Conservation (phyloP, 192 early-diverging fungal genomes). For the Coemansia sp. region DNA sequence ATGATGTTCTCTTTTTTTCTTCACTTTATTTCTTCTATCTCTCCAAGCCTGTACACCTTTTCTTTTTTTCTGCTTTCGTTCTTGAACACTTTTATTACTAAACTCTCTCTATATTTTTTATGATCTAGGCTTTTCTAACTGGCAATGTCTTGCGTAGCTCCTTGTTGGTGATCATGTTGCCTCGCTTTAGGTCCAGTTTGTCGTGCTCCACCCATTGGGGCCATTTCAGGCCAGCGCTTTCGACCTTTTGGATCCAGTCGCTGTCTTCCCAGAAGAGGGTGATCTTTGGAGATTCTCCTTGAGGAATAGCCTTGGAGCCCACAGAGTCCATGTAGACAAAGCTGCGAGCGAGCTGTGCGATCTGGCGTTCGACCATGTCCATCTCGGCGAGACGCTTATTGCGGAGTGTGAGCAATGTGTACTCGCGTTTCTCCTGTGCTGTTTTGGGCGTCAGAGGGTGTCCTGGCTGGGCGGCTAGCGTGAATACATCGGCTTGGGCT, state of each 20-base stretch:
- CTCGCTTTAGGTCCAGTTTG: slow-evolving; percentile 40
- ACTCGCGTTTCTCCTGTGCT: slow-evolving; percentile 7
- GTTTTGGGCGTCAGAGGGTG: slow-evolving; percentile 27
- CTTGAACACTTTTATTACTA: neutral
- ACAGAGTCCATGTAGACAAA: slow-evolving; percentile 38
- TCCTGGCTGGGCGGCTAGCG: slow-evolving; percentile 30
- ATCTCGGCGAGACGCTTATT: slow-evolving; percentile 30
- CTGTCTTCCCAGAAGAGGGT: slow-evolving; percentile 39
- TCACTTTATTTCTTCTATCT: slow-evolving; percentile 2
- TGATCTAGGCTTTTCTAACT: neutral
- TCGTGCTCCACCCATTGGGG: slow-evolving; percentile 44
- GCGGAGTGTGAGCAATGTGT: slow-evolving; percentile 18
- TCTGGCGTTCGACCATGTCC: slow-evolving; percentile 44
- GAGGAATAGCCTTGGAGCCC: slow-evolving; percentile 9
- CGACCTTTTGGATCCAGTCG: slow-evolving; percentile 27
- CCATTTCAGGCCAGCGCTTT: slow-evolving; percentile 33
- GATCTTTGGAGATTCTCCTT: neutral
- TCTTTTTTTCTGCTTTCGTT: neutral
- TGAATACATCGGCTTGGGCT: slow-evolving; percentile 22
- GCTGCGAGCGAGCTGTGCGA: slow-evolving; percentile 45
- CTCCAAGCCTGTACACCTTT: slow-evolving; percentile 5
- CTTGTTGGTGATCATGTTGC: slow-evolving; percentile 37
- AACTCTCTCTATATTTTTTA: neutral
- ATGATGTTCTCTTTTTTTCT: slow-evolving; percentile 8
- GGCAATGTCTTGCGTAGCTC: slow-evolving; percentile 19